Percentiles rank a stretch among this genome's conserved stretches.
phyloP scores from a whole-genome alignment of 768 basidiomycete species.

The Tulasnella sp. region DNA sequence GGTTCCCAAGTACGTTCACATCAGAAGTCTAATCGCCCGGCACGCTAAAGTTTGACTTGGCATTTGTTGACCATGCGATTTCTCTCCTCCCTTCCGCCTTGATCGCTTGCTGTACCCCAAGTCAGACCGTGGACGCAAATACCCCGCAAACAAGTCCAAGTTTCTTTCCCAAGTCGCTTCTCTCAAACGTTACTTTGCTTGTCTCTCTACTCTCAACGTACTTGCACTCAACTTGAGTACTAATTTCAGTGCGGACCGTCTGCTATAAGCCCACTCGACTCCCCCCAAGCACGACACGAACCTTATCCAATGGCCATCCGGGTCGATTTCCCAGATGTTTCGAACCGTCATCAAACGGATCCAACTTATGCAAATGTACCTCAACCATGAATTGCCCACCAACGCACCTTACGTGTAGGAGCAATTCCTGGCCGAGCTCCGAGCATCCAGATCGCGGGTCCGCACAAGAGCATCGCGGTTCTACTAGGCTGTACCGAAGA shows the following conservation, averaged over 20 bases:
- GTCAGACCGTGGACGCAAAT: not conserved
- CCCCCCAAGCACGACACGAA: not conserved
- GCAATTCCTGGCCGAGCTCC: constrained; percentile 79
- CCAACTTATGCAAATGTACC: constrained; percentile 74
- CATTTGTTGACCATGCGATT: not conserved
- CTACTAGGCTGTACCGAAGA: constrained; percentile 23
- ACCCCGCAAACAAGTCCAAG: not conserved
- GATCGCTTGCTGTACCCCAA: not conserved
- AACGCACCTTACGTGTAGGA: constrained; percentile 80
- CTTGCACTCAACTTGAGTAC: not conserved
- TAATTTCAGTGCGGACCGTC: not conserved
- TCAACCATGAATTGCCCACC: constrained; percentile 83
- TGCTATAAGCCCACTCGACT: not conserved
- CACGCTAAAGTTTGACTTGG: not conserved
- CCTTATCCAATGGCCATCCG: constrained; percentile 64
- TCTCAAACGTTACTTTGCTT: not conserved
- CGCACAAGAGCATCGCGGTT: constrained; percentile 66
- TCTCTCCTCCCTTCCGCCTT: not conserved
- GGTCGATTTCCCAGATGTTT: constrained; percentile 80
- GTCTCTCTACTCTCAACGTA: not conserved
- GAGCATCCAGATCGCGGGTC: constrained; percentile 69
- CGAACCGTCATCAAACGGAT: constrained; percentile 78
- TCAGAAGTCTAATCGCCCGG: not conserved
- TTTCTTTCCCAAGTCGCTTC: not conserved
- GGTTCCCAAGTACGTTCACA: not conserved